phyloP scores from a whole-genome alignment of 1,284 basidiomycete genomes.

The Cutaneotrichosporon cyanovorans region DNA sequence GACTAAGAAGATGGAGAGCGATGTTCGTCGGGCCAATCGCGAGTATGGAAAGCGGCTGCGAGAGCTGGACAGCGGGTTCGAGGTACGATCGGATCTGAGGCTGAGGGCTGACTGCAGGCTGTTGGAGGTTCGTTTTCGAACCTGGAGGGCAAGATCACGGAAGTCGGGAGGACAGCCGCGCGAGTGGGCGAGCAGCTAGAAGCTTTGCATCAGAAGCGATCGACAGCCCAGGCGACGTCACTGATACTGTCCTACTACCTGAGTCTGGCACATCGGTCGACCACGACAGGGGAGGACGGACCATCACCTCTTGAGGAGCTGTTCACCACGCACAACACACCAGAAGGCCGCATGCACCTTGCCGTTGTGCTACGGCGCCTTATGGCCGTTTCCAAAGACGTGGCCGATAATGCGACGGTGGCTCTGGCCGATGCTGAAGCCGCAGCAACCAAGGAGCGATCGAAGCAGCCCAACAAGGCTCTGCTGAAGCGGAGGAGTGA shows the following conservation, averaged over 20 bases:
- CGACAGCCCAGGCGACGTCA: slow-evolving; percentile 86
- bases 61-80: slow-evolving; percentile 86
- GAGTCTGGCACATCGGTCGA: slow-evolving; percentile 77
- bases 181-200: slow-evolving; percentile 96
- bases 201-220: slow-evolving; percentile 83
- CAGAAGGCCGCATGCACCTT: slow-evolving; percentile 75
- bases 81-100: slow-evolving; percentile 48
- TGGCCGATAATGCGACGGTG: slow-evolving; percentile 36
- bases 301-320: slow-evolving; percentile 40
- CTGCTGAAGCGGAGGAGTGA: slow-evolving; percentile 25
- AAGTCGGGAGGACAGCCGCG: slow-evolving; percentile 89
- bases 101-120: slow-evolving; percentile 50
- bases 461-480: slow-evolving; percentile 2
- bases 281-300: slow-evolving; percentile 38
- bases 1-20: slow-evolving; percentile 85
- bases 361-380: slow-evolving; percentile 84
- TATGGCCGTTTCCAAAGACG: slow-evolving; percentile 79
- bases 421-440: slow-evolving; percentile 58
- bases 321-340: slow-evolving; percentile 54
- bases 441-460: slow-evolving; percentile 15
- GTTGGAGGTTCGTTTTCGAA: slow-evolving; percentile 73
- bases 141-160: slow-evolving; percentile 80
- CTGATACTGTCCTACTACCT: slow-evolving; percentile 95
- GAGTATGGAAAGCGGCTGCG: slow-evolving; percentile 91
- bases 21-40: slow-evolving; percentile 78